Percentiles rank a stretch among this genome's conserved stretches.
Evolutionary conservation across 1,139 yeast species (phyloP).

Genomic region (Yamadazyma oceani): DNA sequence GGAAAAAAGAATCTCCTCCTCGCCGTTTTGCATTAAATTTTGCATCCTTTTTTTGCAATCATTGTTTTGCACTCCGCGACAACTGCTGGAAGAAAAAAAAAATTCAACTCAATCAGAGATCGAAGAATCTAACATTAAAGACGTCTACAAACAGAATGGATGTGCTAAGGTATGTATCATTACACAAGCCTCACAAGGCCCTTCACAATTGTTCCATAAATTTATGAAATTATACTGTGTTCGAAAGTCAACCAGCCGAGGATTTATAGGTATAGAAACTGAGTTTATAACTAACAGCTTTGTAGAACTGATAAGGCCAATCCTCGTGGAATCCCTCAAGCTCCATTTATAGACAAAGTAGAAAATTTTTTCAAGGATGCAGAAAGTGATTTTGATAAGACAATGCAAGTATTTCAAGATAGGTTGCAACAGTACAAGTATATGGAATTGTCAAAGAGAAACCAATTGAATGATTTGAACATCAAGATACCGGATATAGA

Average conservation of each 20-base stretch:
- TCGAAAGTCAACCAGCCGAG: too few species aligned
- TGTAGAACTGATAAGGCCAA: constrained; percentile 57
- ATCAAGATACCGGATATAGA: constrained; percentile 86
- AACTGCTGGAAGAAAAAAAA: too few species aligned
- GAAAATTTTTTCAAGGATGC: constrained; percentile 68
- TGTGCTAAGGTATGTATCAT: constrained; percentile 21
- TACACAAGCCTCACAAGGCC: too few species aligned
- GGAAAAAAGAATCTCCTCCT: too few species aligned
- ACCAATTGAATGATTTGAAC: constrained; percentile 65
- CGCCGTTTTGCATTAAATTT: too few species aligned
- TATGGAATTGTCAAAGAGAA: constrained; percentile 80
- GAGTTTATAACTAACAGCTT: constrained; percentile 20
- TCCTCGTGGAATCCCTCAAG: constrained; percentile 95
- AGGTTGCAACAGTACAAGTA: constrained; percentile 78
- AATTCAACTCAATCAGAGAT: background rate
- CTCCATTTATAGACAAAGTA: constrained; percentile 88
- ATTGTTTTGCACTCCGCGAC: too few species aligned
- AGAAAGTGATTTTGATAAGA: constrained; percentile 66
- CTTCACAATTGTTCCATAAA: too few species aligned
- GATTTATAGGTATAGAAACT: too few species aligned
- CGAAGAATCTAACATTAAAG: background rate
- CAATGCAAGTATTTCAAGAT: constrained; percentile 74
- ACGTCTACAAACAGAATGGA: constrained; percentile 15
- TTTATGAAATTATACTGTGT: too few species aligned
- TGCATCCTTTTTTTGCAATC: too few species aligned